Evolutionary conservation across 805 yeast species (phyloP), one percentile per base, ranked within the genome.

Genomic region (Scheffersomyces stipitis): DNA sequence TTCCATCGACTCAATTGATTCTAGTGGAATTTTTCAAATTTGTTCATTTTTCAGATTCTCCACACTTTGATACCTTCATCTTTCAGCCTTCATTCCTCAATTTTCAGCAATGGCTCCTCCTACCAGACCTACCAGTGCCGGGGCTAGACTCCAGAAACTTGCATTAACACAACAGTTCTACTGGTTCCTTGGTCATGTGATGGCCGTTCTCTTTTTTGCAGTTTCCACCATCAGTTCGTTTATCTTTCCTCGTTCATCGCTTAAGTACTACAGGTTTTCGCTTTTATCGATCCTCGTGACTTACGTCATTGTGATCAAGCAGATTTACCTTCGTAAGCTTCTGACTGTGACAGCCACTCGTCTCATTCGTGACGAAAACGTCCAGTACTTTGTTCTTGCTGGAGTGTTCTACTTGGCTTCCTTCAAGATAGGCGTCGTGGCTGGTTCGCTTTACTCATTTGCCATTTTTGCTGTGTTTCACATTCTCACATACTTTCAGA

Each of bases 181-280:
- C 48, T 83, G 90, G 90, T 83, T 75, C 46, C 36, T 80, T 18
- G 83, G 85, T 13, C 86, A 83, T 57, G 66, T 75, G 10, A 52
- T 69, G 22, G 75, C 80, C 2, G 45, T 78, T 2, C 46, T 57
- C 36, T 74, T 62, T 56, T 72, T 73, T 49, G 39, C 60, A 3
- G 44, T 60, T 14, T 67, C 64, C 49, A 56, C 65, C 30, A 35
- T 73, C 26, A 64, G 52, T 24, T 69, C 81, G 5, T 65, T 77
- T 36, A 66, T 75, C 48, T 48, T 57, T 16, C 53, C 60, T 13
- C 55, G 62, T 6, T 48, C 55, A 33, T 45, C 44, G 12, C 40
- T 52, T 33, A 49, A 42, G 27, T 62, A 49, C 41, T 66, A 65
- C 40, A 45, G 55, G 26, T 47, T 49, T 28, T 42, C 80, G 1